Conservation (phyloP, 257 asterid genomes). For the Petrea volubilis region DNA sequence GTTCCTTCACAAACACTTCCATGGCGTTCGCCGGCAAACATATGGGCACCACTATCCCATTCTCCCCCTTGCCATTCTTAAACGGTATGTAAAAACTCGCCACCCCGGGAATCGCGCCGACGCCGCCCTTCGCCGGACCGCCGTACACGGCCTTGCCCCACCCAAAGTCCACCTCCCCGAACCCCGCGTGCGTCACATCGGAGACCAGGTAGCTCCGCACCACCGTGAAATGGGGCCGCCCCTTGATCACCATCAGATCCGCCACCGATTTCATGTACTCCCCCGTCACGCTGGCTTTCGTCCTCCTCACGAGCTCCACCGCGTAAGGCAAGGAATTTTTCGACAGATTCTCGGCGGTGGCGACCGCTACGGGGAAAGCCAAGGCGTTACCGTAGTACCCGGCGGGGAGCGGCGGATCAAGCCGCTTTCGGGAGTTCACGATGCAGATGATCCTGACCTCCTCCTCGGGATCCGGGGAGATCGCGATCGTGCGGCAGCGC, state of each 20-base stretch:
- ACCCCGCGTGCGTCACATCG: conserved; percentile 46
- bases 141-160: conserved; percentile 66
- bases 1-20: conserved; percentile 50
- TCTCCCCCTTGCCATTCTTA: conserved; percentile 49
- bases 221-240: conserved; percentile 48
- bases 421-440: conserved; percentile 31
- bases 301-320: conserved; percentile 41
- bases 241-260: conserved; percentile 48
- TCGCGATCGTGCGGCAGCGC: conserved; percentile 56
- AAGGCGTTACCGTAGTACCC: conserved; percentile 60
- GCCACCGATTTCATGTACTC: conserved; percentile 54
- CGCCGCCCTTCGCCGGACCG: conserved; percentile 63
- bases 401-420: conserved; percentile 40
- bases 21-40: conserved; percentile 55
- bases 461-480: conserved; percentile 40
- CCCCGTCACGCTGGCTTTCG: conserved; percentile 39
- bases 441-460: conserved; percentile 44
- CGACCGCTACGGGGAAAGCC: conserved; percentile 41
- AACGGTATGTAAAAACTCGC: conserved; percentile 47
- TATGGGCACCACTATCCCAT: conserved; percentile 55
- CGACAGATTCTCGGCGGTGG: conserved; percentile 31
- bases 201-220: conserved; percentile 47
- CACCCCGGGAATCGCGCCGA: conserved; percentile 49
- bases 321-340: conserved; percentile 37
- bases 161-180: conserved; percentile 58